Base-by-base conservation (phyloP, 257 asterid species). In the Nicotiana noctiflora region DNA sequence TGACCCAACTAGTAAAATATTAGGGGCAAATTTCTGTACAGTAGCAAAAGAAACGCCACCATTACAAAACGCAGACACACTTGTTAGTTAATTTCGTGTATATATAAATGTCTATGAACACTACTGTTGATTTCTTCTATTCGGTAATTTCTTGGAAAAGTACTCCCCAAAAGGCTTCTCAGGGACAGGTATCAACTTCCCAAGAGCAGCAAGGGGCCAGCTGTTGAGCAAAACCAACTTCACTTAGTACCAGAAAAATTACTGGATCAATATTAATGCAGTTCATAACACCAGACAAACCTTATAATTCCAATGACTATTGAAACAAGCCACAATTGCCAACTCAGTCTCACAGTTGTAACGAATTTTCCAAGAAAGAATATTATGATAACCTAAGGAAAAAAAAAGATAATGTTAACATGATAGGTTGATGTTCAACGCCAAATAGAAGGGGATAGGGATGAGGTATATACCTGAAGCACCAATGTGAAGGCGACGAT, bases 291-390 rank as follows among this genome's bases (percentile, higher is more conserved):
- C 19, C 14, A 8, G 17, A 61, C 85, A 64, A 37, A 93, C 99
- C 99, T 91, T 87, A 95, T 15, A 44, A 87, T 3, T 77, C 90
- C 98, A 76, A 95, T 92, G 70, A 66, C 94, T 80, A 95, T 75
- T n/a, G 98, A 92, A 44, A 93, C 97, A 55, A 93, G 90, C 99
- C 99, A 93, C 81, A 95, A 81, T 84, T 95, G 64, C 99, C 99
- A 93, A 82, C 93, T 92, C 29, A 95, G 93, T 31, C 93, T 91
- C 67, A 92, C 93, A 0, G 93, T 90, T 2, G 95, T 62, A 19
- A 92, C 72, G 65, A 95, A 95, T 82, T 89, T 93, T 65, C 99
- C 98, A 68, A 95, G 94, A 72, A 95, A 93, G 80, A 92, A 88
- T 82, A 95, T 92, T 14, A 95, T 95, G 49, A 95, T 44, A 34